Conservation (phyloP, 768 basidiomycete species). For the Lactarius indigo region DNA sequence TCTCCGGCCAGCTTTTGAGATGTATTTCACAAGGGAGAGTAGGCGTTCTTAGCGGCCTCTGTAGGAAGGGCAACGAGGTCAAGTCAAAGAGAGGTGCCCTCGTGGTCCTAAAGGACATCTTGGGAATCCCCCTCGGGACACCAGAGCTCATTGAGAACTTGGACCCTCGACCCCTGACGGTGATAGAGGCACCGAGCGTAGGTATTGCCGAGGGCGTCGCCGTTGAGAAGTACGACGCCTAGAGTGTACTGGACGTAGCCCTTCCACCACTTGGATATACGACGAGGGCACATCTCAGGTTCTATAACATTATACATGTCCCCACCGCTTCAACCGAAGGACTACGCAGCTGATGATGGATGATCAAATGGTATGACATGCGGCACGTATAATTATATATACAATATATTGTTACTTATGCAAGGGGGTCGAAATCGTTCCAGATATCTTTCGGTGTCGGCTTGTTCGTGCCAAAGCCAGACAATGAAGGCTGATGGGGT, state of each 20-base stretch:
- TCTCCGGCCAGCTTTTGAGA: neutral
- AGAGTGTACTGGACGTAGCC: neutral
- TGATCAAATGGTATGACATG: neutral
- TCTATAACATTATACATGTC: neutral
- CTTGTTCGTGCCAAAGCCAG: constrained; percentile 38
- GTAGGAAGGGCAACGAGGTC: constrained; percentile 70
- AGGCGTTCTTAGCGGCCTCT: constrained; percentile 67
- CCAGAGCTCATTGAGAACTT: constrained; percentile 28
- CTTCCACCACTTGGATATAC: neutral
- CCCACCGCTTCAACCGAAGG: neutral
- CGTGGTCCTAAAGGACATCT: constrained; percentile 58
- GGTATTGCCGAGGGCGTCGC: constrained; percentile 29
- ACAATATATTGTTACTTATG: constrained; percentile 32
- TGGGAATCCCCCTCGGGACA: constrained; percentile 42
- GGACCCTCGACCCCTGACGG: constrained; percentile 40
- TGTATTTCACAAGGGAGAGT: neutral
- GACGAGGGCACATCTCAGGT: neutral
- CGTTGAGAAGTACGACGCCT: constrained; percentile 13
- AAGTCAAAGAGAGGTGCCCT: constrained; percentile 73
- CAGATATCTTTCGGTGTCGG: constrained; percentile 62
- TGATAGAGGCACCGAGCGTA: constrained; percentile 51
- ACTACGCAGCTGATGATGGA: neutral
- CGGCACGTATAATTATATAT: neutral
- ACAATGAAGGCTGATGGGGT: constrained; percentile 50
- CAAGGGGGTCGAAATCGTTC: constrained; percentile 81